A percentile compares a stretch with the other conserved stretches of the same genome.
Evolutionary conservation across 2,329 filamentous ascomycete genomes (phyloP).

Genomic region (Epichloe scottii): DNA sequence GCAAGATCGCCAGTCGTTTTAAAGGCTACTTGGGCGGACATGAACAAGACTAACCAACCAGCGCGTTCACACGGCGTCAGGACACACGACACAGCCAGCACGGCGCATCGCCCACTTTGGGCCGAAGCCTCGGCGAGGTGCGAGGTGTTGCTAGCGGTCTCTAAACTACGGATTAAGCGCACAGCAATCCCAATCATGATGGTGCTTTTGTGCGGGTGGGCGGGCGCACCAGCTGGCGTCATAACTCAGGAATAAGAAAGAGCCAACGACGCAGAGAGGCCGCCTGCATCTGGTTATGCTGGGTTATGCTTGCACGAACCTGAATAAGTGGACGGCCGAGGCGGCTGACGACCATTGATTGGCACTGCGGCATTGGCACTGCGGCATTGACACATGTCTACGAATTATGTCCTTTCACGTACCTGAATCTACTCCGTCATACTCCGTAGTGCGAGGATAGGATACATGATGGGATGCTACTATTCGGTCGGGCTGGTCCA

Average conservation of each 20-base stretch:
- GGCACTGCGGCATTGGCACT: background rate
- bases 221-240: conserved; percentile 5
- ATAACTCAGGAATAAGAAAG: background rate
- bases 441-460: background rate
- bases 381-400: background rate
- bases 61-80: background rate
- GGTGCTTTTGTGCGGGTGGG: conserved; percentile 17
- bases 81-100: background rate
- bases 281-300: conserved; percentile 6
- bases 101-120: background rate
- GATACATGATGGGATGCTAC: background rate
- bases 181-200: conserved; percentile 8
- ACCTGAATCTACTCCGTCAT: background rate
- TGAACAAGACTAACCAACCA: too few relatives aligned
- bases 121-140: background rate
- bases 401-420: background rate
- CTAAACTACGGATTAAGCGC: background rate
- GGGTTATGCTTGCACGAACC: conserved; percentile 4
- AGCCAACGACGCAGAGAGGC: conserved; percentile 6
- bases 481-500: conserved; percentile 11
- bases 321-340: conserved; percentile 2
- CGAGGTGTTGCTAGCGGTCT: background rate
- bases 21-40: too few relatives aligned
- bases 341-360: conserved; percentile 2
- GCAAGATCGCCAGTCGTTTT: too few relatives aligned